Base-by-base conservation (phyloP, 352 stramenopile genomes). In the Pythium oligandrum region DNA sequence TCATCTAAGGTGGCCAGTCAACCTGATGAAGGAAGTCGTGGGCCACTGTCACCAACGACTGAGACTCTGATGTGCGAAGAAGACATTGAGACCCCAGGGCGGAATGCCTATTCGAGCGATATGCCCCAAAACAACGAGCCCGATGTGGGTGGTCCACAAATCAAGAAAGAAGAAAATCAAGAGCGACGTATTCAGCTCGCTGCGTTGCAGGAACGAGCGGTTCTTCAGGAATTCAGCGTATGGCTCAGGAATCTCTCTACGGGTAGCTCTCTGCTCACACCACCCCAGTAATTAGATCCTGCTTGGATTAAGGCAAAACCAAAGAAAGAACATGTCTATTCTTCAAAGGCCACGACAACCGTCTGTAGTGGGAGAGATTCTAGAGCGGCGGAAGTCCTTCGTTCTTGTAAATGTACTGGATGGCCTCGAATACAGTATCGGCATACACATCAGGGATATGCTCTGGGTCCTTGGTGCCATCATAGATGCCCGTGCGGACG, bases 401-500 rank as follows among this genome's bases (percentile, higher is more conserved):
- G 39, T 57, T 48, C 51, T 78, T 69, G 69, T 87, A 90, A 53
- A 90, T 87, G 70, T 86, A 63, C 49, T 86, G 64, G 38, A 93
- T 78, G 35, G 84, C 85, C n/a, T 95, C 81, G 46, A 71, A 75
- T 1, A 96, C 81, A 4, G 54, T 69, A 8, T 88, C 65, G 4
- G 82, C 70, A 39, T 75, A 68, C 36, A 88, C 71, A 48, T 93
- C 78, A 0, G 82, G 78, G 31, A 64, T 40, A 57, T 96, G 80
- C 40, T 86, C 72, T 9, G 82, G 83, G 6, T 73, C 65, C 9
- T 66, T 80, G 36, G 62, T 63, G 53, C 76, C 79, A 52, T 87
- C 68, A 57, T 82, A 96, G 40, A 97, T 86, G 36, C 89, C 89
- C 40, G 89, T 95, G 51, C 72, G 71, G 58, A 97, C 83, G 8